Conservation (phyloP, 495 filamentous ascomycete species). For the Diplogelasinospora grovesii region DNA sequence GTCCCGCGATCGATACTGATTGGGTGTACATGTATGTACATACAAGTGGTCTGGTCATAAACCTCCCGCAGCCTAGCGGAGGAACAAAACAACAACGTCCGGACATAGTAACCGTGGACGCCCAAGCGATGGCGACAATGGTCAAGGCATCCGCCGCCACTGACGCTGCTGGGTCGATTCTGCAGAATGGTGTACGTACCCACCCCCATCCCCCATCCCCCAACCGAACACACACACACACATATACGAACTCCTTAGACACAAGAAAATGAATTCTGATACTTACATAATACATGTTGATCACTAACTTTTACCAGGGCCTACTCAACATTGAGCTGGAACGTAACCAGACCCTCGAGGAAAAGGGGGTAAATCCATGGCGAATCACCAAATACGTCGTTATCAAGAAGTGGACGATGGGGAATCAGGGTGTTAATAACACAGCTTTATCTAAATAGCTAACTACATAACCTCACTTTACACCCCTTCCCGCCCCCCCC, state of each 20-base stretch:
- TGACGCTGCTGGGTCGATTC: neutral
- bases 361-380: constrained; percentile 23
- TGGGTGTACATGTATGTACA: no score
- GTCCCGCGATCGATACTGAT: no score
- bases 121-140: neutral
- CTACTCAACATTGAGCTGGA: constrained; percentile 15
- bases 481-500: no score
- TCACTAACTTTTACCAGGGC: constrained; percentile 4
- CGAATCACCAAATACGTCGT: constrained; percentile 19
- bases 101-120: neutral
- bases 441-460: no score
- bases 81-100: no score
- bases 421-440: no score
- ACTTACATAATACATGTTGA: no score
- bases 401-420: constrained; percentile 10
- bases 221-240: neutral
- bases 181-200: neutral
- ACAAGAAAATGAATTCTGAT: no score
- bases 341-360: constrained; percentile 17
- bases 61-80: neutral
- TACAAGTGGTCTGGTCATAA: neutral
- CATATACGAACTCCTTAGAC: neutral
- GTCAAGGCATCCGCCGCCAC: neutral
- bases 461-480: no score
- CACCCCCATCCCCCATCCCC: neutral